Base-by-base conservation (phyloP, 495 filamentous ascomycete species). In the Talaromyces borbonicus region DNA sequence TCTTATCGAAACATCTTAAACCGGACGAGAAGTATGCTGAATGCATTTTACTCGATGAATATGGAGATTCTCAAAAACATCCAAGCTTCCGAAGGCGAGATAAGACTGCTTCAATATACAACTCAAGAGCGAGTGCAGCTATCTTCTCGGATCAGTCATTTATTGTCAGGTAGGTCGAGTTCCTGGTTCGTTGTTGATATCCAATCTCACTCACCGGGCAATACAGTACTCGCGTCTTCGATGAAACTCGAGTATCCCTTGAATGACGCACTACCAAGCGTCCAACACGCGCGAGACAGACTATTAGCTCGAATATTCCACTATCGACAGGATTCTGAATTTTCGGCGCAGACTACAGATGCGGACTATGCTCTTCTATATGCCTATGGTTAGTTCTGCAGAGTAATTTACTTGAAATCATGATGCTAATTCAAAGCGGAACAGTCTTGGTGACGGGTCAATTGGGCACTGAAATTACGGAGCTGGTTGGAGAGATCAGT, bases 1-100 rank as follows among this genome's bases (percentile, higher is more conserved):
- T 72, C 70, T 26, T 86, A 87, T 50, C 71, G 74, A 12, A 77
- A 78, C 20, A 81, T 96, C 33, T 72, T 95, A 54, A 74, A 77
- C 11, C 82, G 83, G 22, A 94, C 90, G 2, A 76, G 83, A 33
- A 78, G 79, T 31, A 86, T 95, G 62, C 77, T 96, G 9, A 89
- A 97, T 62, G 80, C 85, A 19, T 94, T 97, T 59, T 85, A 95
- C 58, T 87, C 90, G 29, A 94, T 98, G 83, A 93, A 90, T 53
- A 78, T 95, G 2, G 81, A 95, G 52, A 86, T 95, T 49, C 68
- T 83, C 61, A 90, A 90, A 58, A 83, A 85, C 39, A 72, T 83
- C 8, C 77, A 75, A 24, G 77, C 85, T 14, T 89, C 78, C 9
- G 78, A 84, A 38, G 87, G 89, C 1, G 92, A 96, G 61, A 73